Evolutionary conservation across 164 flowering plant species (phyloP).

Genomic region (Umbellularia californica): DNA sequence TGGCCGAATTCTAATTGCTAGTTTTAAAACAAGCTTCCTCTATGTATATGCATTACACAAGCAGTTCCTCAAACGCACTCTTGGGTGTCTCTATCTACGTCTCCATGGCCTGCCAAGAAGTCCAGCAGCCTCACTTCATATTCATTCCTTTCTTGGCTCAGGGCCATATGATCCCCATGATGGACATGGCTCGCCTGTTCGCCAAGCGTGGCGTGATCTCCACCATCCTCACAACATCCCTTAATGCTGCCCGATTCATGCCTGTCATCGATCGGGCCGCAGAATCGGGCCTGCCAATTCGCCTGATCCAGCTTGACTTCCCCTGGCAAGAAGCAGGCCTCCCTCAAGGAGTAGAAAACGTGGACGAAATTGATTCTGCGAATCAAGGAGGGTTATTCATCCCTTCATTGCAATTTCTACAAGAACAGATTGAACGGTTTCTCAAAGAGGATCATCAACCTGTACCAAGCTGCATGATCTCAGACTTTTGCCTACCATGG

Average conservation of each 20-base stretch:
- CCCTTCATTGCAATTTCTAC: constrained; percentile 24
- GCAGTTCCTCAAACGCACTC: too few relatives aligned
- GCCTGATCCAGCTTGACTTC: constrained; percentile 22
- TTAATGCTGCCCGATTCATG: constrained; percentile 28
- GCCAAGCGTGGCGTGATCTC: constrained; percentile 31
- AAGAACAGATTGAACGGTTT: constrained; percentile 31
- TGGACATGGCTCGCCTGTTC: constrained; percentile 51
- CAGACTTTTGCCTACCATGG: constrained; percentile 41
- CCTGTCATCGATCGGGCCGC: constrained; percentile 14
- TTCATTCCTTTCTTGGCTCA: constrained; percentile 25
- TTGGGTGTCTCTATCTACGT: background rate
- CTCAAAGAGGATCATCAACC: constrained; percentile 21
- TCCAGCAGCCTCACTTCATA: constrained; percentile 17
- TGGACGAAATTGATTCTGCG: constrained; percentile 32
- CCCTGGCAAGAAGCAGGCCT: constrained; percentile 37
- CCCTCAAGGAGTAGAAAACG: constrained; percentile 47
- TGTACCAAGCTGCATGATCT: constrained; percentile 39
- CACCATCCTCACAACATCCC: constrained; percentile 54
- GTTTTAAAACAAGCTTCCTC: too few relatives aligned
- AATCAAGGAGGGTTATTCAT: constrained; percentile 24
- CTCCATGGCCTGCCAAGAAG: constrained; percentile 5
- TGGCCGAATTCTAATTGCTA: too few relatives aligned
- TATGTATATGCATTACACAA: too few relatives aligned
- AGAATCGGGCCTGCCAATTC: constrained; percentile 22
- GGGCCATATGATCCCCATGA: constrained; percentile 37